Conservation (phyloP, 2,329 filamentous ascomycete species). For the Aspergillus brunneoviolaceus region DNA sequence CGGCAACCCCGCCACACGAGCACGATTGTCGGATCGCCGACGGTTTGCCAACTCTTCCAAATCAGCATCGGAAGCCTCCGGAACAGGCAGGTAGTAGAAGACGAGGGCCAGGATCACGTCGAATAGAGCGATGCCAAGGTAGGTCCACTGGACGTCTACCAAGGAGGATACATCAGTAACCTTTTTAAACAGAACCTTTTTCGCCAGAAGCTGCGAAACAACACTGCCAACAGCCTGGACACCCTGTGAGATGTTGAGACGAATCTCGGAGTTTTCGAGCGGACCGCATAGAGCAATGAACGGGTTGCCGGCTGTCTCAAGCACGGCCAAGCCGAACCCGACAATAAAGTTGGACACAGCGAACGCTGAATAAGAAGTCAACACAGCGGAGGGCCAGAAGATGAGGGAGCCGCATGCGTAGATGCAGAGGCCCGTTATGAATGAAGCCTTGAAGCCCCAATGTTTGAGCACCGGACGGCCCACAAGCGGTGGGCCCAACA, state of each 20-base stretch:
- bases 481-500: constrained; percentile 56
- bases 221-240: constrained; percentile 62
- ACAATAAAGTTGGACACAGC: constrained; percentile 64
- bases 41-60: constrained; percentile 56
- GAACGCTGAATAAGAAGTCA: constrained; percentile 61
- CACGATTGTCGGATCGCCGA: constrained; percentile 50
- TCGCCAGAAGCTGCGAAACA: constrained; percentile 59
- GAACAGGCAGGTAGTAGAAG: constrained; percentile 62
- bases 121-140: constrained; percentile 63
- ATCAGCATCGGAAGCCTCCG: constrained; percentile 62
- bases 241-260: constrained; percentile 61
- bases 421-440: constrained; percentile 60
- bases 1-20: constrained; percentile 46
- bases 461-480: constrained; percentile 56
- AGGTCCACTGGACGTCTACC: constrained; percentile 64
- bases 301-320: constrained; percentile 62
- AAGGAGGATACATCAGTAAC: constrained; percentile 51
- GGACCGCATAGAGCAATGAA: constrained; percentile 64
- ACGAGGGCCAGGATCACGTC: constrained; percentile 58
- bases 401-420: constrained; percentile 62
- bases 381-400: constrained; percentile 65
- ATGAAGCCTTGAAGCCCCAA: constrained; percentile 64
- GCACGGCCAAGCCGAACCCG: constrained; percentile 58
- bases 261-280: constrained; percentile 58
- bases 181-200: constrained; percentile 58